Conservation (phyloP, 1,139 yeast genomes). For the Hyphopichia buzzinii region DNA sequence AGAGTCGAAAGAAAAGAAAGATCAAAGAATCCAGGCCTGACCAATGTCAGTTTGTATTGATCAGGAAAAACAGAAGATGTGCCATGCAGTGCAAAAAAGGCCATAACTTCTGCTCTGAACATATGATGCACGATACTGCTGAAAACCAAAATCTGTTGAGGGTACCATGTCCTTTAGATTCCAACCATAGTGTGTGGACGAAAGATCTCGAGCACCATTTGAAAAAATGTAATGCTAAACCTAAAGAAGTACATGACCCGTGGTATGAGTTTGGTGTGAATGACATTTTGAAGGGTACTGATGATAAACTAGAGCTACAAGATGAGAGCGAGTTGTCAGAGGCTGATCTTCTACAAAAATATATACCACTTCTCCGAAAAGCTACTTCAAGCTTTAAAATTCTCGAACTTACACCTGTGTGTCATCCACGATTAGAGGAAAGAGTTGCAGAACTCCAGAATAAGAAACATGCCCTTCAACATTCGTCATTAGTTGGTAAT, state of each 20-base stretch:
- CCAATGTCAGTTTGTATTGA: conserved; percentile 45
- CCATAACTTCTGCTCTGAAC: conserved; percentile 63
- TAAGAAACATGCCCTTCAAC: conserved; percentile 80
- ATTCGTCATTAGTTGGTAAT: conserved; percentile 76
- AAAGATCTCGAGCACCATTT: conserved; percentile 56
- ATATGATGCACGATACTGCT: conserved; percentile 27
- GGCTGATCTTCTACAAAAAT: conserved; percentile 26
- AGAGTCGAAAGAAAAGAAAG: conserved; percentile 9
- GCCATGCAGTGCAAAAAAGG: conserved; percentile 57
- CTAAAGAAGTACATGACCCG: conserved; percentile 27
- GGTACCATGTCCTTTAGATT: conserved; percentile 76
- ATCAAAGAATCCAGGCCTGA: conserved; percentile 8
- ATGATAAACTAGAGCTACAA: neutral
- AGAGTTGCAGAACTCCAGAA: conserved; percentile 50
- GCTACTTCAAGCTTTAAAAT: conserved; percentile 15
- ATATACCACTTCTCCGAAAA: conserved; percentile 19
- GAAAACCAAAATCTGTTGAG: conserved; percentile 32
- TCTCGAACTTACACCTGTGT: conserved; percentile 11
- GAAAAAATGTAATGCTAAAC: conserved; percentile 56
- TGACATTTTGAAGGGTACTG: conserved; percentile 2
- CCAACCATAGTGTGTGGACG: conserved; percentile 70
- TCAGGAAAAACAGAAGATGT: conserved; percentile 54
- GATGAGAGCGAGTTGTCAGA: conserved; percentile 12
- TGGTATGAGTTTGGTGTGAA: conserved; percentile 49
- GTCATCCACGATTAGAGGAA: conserved; percentile 30